Evolutionary conservation across 163 green algal genomes (phyloP).

Genomic region (Volvox carteri): DNA sequence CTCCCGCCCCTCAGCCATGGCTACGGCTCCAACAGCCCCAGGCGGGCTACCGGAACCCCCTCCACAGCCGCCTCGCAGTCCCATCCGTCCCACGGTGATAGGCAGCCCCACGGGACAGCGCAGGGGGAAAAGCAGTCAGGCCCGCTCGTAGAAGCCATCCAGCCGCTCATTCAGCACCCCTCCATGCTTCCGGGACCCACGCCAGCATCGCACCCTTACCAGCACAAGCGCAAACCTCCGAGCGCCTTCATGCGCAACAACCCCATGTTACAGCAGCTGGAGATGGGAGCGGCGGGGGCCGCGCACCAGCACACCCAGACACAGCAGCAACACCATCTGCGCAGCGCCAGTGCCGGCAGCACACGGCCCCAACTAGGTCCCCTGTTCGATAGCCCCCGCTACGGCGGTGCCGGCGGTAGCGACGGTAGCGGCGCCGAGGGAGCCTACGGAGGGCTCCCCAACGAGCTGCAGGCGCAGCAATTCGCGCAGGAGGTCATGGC

Average conservation of each 20-base stretch:
- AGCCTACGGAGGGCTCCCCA: background rate
- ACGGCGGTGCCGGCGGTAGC: background rate
- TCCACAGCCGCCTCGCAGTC: background rate
- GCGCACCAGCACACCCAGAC: background rate
- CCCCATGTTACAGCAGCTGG: slow-evolving; percentile 34
- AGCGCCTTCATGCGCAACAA: slow-evolving; percentile 59
- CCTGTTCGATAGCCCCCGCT: background rate
- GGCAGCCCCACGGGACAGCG: background rate
- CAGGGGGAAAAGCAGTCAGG: background rate
- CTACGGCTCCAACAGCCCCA: background rate
- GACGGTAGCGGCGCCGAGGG: background rate
- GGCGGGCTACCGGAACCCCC: background rate
- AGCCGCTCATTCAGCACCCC: slow-evolving; percentile 20
- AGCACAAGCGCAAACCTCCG: slow-evolving; percentile 45
- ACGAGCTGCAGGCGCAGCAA: background rate
- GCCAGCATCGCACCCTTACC: slow-evolving; percentile 45
- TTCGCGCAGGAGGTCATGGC: slow-evolving; percentile 14
- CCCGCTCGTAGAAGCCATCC: background rate
- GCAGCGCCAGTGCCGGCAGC: background rate
- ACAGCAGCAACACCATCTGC: slow-evolving; percentile 11
- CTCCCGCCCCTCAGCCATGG: slow-evolving; percentile 37
- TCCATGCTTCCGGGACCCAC: slow-evolving; percentile 5
- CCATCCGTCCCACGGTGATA: background rate
- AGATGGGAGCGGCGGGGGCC: background rate
- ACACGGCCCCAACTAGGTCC: background rate